Percentiles rank a stretch among this genome's conserved stretches.
These are phyloP conservation scores for Boletus subparvulus DNA, from an alignment of 768 basidiomycete species.

Conservation along the genomic window DNA sequence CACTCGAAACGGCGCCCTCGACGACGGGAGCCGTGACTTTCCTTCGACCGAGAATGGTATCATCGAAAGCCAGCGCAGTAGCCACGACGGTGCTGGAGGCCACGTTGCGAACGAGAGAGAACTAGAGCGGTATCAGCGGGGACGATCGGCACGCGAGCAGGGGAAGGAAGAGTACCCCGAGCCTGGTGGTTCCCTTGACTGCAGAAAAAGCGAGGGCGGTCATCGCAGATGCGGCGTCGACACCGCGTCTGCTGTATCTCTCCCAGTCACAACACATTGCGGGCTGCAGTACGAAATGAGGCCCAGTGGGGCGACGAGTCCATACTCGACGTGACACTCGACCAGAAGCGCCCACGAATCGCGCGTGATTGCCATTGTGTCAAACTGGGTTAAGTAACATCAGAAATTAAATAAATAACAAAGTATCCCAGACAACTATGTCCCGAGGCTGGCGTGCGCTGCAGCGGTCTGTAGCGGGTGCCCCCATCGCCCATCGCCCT, in stretches of 20 bases:
- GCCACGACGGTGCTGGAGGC: conserved; percentile 57
- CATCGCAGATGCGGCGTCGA: conserved; percentile 65
- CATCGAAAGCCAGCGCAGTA: conserved; percentile 60
- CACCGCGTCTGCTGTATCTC: conserved; percentile 50
- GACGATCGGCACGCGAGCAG: conserved; percentile 3
- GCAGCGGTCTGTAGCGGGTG: conserved; percentile 1
- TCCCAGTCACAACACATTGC: conserved; percentile 39
- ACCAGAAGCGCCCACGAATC: not conserved
- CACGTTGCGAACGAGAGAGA: conserved; percentile 63
- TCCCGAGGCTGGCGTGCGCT: conserved; percentile 20
- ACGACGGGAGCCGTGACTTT: conserved; percentile 58
- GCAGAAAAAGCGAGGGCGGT: conserved; percentile 66
- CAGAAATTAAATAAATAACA: conserved; percentile 1
- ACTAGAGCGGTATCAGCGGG: conserved; percentile 42
- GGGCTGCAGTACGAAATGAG: not conserved
- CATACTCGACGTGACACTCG: conserved; percentile 16
- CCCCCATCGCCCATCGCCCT: not conserved
- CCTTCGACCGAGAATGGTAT: conserved; percentile 62
- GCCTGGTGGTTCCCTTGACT: conserved; percentile 63
- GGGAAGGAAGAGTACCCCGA: conserved; percentile 54
- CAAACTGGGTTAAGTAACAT: not conserved
- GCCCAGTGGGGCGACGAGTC: conserved; percentile 17
- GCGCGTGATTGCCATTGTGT: conserved; percentile 22
- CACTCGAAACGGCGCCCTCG: conserved; percentile 57
- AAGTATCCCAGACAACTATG: conserved; percentile 15